phyloP scores from a whole-genome alignment of 129 eudicot genomes.

The Chrysanthemum makinoi region DNA sequence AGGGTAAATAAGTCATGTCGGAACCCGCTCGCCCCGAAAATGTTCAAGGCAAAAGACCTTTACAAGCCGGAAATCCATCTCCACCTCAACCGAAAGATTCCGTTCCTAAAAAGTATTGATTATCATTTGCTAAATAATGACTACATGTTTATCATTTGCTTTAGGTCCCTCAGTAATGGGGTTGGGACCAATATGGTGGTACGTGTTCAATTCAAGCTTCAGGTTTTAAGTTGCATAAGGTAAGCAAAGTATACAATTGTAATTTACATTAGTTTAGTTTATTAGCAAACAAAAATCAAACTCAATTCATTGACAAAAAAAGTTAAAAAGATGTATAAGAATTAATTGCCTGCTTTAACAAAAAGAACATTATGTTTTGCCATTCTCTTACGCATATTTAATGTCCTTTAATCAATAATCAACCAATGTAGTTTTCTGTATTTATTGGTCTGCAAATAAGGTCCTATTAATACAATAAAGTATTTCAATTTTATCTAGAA shows the following conservation, averaged over 20 bases:
- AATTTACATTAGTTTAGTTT: too few relatives aligned
- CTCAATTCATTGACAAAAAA: not conserved
- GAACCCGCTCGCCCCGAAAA: constrained; percentile 42
- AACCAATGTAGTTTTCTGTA: not conserved
- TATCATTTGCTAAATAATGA: too few relatives aligned
- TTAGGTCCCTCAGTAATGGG: too few relatives aligned
- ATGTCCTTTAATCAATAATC: constrained; percentile 4
- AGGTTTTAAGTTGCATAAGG: constrained; percentile 70
- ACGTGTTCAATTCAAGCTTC: constrained; percentile 51
- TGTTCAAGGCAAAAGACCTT: constrained; percentile 48
- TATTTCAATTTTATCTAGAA: too few relatives aligned
- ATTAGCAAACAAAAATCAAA: too few relatives aligned
- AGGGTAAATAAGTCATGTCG: constrained; percentile 73
- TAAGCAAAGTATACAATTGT: not conserved
- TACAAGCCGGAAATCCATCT: constrained; percentile 41
- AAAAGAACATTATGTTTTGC: not conserved
- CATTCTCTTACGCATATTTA: constrained; percentile 16
- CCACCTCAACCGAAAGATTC: constrained; percentile 72
- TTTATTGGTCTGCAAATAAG: constrained; percentile 22
- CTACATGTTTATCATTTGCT: too few relatives aligned
- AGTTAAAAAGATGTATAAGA: not conserved
- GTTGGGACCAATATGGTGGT: constrained; percentile 48
- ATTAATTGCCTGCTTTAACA: constrained; percentile 13
- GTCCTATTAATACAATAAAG: not conserved
- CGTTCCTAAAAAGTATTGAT: constrained; percentile 71